A percentile compares a stretch with the other conserved stretches of the same genome.
Evolutionary conservation across 345 rosid genomes (phyloP).

Genomic region (Pseudoturritis turrita): DNA sequence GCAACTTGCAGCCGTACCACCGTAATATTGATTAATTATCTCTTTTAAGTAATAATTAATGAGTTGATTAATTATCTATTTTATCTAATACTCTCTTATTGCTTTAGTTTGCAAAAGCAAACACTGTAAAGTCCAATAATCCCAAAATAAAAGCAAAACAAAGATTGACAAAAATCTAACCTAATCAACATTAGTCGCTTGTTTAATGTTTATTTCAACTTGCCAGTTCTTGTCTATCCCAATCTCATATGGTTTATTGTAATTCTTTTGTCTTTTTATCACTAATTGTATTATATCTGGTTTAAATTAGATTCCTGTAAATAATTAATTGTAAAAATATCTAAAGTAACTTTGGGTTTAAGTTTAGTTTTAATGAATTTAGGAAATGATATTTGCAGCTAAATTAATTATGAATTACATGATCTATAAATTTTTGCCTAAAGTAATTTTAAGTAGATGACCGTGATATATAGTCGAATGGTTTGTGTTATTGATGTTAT

Average conservation of each 20-base stretch:
- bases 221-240: conserved; percentile 11
- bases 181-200: conserved; percentile 17
- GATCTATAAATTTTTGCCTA: too few relatives aligned
- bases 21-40: background rate
- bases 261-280: background rate
- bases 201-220: conserved; percentile 9
- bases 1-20: conserved; percentile 13
- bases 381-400: background rate
- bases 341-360: background rate
- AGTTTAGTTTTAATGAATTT: background rate
- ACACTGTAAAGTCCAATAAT: background rate
- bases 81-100: background rate
- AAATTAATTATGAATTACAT: background rate
- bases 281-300: background rate
- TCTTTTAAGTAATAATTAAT: background rate
- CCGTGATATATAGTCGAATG: too few relatives aligned
- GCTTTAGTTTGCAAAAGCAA: background rate
- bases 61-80: background rate
- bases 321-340: background rate
- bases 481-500: too few relatives aligned
- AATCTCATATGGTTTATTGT: conserved; percentile 8
- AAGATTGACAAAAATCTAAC: conserved; percentile 28
- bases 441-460: background rate
- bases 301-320: background rate
- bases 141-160: conserved; percentile 18